Base-by-base conservation (phyloP, 2,329 filamentous ascomycete genomes). In the Blumeria hordei region DNA sequence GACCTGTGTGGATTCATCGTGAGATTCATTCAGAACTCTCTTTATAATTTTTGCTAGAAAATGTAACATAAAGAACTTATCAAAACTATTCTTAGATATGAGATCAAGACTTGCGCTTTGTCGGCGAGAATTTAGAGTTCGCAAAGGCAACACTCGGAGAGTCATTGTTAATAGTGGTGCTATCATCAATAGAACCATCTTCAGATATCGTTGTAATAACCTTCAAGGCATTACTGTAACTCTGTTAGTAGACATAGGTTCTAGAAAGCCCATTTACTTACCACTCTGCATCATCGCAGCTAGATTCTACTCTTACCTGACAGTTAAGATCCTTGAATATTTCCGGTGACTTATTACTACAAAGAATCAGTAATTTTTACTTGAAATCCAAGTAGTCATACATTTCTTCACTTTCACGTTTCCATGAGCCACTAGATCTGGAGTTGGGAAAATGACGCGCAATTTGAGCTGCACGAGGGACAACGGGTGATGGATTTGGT, bases 401-500 rank as follows among this genome's bases (percentile, higher is more conserved):
- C 52, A 51, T 61, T 21, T 53, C 56, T 59, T 57, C 57, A 54
- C 52, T 41, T 10, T 64, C 63, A 57, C 62, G 61, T 62, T 67
- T 67, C 65, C 65, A 67, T 14, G 63, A 59, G 53, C 63, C 62
- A 44, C 59, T 62, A 33, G 58, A 57, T 43, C 61, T 58, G 55
- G 64, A 59, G 14, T 37, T 49, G 33, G 63, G 61, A 49, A 67
- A 58, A 41, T 66, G 65, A 34, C 62, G 62, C 54, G 60, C 58
- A 54, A 66, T 62, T 57, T 64, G 62, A 41, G 61, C 58, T 39
- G 63, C 58, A 34, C 65, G 63, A 54, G 64, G 63, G 56, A 62
- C 57, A 11, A 64, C 56, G 28, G 64, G 61, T 50, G 63, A 63
- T 37, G 59, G 50, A 36, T 74, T 71, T 55, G 68, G 68, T 10